These are phyloP conservation scores for Haplographium delicatum DNA, from an alignment of 495 filamentous ascomycete genomes.

Conservation along the genomic window DNA sequence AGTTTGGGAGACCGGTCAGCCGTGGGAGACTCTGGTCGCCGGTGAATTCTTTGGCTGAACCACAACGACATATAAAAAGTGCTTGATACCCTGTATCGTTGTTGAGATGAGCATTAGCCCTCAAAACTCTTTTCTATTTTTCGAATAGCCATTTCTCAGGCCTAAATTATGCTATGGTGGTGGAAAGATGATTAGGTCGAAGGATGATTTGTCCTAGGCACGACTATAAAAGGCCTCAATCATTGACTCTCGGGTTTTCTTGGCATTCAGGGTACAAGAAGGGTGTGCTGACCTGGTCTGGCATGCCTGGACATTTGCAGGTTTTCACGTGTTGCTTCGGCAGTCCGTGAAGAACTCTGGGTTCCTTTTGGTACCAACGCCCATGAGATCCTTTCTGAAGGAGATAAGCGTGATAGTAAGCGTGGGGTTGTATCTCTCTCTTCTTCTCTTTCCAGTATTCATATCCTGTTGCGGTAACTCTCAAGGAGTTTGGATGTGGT, in stretches of 20 bases:
- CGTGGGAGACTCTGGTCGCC: constrained; percentile 58
- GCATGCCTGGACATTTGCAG: constrained; percentile 10
- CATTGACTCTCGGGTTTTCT: too few relatives aligned
- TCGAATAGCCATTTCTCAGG: too few relatives aligned
- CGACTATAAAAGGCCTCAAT: constrained; percentile 33
- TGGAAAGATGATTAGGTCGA: too few relatives aligned
- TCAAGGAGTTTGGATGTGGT: too few relatives aligned
- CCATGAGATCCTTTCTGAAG: constrained; percentile 46
- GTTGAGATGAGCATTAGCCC: too few relatives aligned
- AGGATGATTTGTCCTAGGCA: constrained; percentile 28
- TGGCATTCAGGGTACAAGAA: constrained; percentile 24
- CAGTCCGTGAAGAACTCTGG: too few relatives aligned
- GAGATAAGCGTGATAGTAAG: constrained; percentile 55
- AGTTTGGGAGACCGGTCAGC: constrained; percentile 57
- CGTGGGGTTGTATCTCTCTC: constrained; percentile 36
- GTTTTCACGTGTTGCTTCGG: too few relatives aligned
- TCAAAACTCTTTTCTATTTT: too few relatives aligned
- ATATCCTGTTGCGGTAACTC: too few relatives aligned
- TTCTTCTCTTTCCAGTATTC: too few relatives aligned
- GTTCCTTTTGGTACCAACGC: not conserved
- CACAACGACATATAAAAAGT: not conserved
- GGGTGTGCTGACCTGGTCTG: constrained; percentile 10
- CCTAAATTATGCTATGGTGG: too few relatives aligned
- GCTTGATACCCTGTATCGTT: too few relatives aligned
- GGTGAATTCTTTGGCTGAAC: constrained; percentile 62